Conservation (phyloP, 139 green algal species). For the Picochlorum sp. region DNA sequence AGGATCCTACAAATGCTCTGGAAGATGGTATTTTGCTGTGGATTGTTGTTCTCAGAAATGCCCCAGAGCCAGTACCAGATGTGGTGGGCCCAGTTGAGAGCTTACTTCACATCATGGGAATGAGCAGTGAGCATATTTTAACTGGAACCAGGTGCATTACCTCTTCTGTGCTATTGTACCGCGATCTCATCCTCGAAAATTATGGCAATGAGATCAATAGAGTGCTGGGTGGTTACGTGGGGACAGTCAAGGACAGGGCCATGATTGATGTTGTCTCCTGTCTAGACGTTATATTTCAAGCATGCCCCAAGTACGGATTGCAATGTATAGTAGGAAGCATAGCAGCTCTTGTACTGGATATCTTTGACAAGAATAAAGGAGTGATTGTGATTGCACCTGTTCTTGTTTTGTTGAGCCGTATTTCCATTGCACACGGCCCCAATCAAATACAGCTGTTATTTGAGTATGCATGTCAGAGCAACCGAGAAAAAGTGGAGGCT, state of each 20-base stretch:
- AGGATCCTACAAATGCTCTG: constrained; percentile 71
- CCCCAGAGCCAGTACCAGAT: constrained; percentile 30
- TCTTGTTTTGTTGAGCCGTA: too few relatives aligned
- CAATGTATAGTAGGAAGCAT: constrained; percentile 25
- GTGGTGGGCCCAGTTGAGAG: constrained; percentile 56
- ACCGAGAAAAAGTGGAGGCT: not conserved
- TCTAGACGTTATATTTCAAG: constrained; percentile 44
- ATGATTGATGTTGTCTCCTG: constrained; percentile 50
- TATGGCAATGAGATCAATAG: constrained; percentile 42
- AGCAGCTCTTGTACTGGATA: not conserved
- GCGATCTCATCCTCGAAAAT: constrained; percentile 48
- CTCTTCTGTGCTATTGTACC: constrained; percentile 57
- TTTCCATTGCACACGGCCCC: constrained; percentile 24
- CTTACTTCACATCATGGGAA: constrained; percentile 44
- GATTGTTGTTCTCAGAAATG: constrained; percentile 74
- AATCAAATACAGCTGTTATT: not conserved
- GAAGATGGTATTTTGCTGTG: constrained; percentile 79
- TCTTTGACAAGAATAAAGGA: too few relatives aligned
- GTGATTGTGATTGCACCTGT: too few relatives aligned
- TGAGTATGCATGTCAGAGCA: not conserved
- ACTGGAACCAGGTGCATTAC: constrained; percentile 34
- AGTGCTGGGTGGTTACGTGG: constrained; percentile 43
- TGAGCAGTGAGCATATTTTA: constrained; percentile 61
- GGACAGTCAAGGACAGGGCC: constrained; percentile 47
- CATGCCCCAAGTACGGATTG: constrained; percentile 36